Base-by-base conservation (phyloP, 208 protist genomes). In the Porcisia hertigi region DNA sequence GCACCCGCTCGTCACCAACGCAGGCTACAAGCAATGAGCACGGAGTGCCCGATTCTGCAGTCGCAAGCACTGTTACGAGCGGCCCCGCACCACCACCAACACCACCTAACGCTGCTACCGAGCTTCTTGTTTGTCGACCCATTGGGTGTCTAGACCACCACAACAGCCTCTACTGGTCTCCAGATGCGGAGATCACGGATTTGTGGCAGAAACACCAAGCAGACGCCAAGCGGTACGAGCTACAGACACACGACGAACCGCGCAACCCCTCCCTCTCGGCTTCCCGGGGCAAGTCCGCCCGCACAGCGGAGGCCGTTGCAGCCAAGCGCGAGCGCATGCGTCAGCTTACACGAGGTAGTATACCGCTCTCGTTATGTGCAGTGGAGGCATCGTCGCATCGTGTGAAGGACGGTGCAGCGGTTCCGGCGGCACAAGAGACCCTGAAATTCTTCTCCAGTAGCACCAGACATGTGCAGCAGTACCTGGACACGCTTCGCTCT, bases 121-220 rank as follows among this genome's bases (percentile, higher is more conserved):
- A 69, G 64, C 30, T 91, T 80, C 73, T 78, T 9, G 62, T 88
- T 25, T 39, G 41, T 3, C 74, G 80, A 2, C 87, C 89, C 25
- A 93, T 95, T 72, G 88, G 89, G 11, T 95, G 92, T 76, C 43
- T 93, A 2, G 87, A 85, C 7, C 86, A 89, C 54, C 89, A 92
- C 72, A 34, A 86, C 12, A 93, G 90, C 72, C 67, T 92, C 23
- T 96, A 96, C 81, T 91, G 90, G 89, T 91, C 80, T 11, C 86
- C 90, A 1, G 82, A 85, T 59, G 75, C 55, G 16, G n/a, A 62
- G 1, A 25, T 79, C 16, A 75, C 78, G 11, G 71, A 71, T 3
- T n/a, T 23, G 12, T 72, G 75, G 74, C 25, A 34, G 34, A 45
- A 52, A 30, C 66, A 74, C 18, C 59, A 47, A 3, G 63, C 67